Conservation (phyloP, 2,329 filamentous ascomycete genomes). For the Cryoendolithus antarcticus region DNA sequence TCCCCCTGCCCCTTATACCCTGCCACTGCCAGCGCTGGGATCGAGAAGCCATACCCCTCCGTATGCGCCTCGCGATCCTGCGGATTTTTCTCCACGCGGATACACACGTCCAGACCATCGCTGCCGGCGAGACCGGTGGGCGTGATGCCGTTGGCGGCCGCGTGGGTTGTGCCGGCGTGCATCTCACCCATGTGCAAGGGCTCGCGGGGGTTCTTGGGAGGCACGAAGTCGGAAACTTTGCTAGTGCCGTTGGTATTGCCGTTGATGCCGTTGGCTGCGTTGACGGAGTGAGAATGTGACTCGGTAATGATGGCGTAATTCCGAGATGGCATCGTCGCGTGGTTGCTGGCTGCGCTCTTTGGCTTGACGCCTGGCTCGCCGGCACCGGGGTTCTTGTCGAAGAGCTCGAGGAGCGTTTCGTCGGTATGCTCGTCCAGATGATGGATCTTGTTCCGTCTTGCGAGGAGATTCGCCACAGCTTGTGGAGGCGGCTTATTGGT, state of each 20-base stretch:
- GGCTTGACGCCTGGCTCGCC: conserved; percentile 31
- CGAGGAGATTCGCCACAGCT: conserved; percentile 51
- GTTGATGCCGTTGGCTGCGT: conserved; percentile 7
- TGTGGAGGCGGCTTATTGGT: conserved; percentile 56
- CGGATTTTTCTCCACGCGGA: conserved; percentile 36
- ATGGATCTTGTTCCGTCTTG: conserved; percentile 52
- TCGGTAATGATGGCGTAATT: conserved; percentile 55
- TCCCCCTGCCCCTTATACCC: conserved; percentile 8
- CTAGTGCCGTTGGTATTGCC: conserved; percentile 15
- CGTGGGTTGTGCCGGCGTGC: conserved; percentile 67
- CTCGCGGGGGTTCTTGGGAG: conserved; percentile 47
- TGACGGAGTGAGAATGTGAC: conserved; percentile 23
- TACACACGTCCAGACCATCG: conserved; percentile 34
- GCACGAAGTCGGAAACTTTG: conserved; percentile 15
- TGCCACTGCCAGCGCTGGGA: conserved; percentile 29
- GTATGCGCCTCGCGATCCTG: conserved; percentile 32
- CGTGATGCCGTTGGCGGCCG: conserved; percentile 39
- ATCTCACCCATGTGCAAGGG: conserved; percentile 65
- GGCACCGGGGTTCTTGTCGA: conserved; percentile 45
- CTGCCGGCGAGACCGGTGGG: conserved; percentile 31
- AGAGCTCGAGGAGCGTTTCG: conserved; percentile 51
- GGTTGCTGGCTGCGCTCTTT: conserved; percentile 62
- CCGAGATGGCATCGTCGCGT: conserved; percentile 67
- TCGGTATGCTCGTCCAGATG: conserved; percentile 51
- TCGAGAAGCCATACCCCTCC: conserved; percentile 38